Base-by-base conservation (phyloP, 169 alveolate genomes). In the Babesia bigemina region DNA sequence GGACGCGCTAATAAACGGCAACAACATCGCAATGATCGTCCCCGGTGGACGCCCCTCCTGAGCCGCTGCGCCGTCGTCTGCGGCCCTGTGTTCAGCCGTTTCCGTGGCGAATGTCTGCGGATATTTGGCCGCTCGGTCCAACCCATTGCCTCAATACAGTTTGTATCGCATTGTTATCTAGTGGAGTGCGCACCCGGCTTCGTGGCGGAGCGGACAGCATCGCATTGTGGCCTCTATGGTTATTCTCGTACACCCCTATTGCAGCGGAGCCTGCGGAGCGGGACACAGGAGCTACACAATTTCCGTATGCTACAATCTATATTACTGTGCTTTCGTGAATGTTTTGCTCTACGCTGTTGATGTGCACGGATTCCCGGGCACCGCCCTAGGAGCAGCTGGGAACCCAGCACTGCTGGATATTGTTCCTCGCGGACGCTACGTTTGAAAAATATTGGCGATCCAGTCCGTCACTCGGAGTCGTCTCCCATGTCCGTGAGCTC, bases 11-110 rank as follows among this genome's bases (percentile, higher is more conserved):
- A 63, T 92, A 44, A 92, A 92, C 76, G 96, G 96, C 39, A 91
- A 88, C 74, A 76, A 91, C 63, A 85, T 92, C 70, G 94, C 95
- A 59, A 88, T 92, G 87, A 72, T 92, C 79, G 93, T 92, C 57
- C 96, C 96, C 3, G 95, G 96, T 28, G 96, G 94, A 14, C 81
- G 63, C 2, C 78, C 88, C 7, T 8, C 56, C 0, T 36, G 29
- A 66, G 28, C 28, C 4, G n/a, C 24, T 53, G 44, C 33, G 13
- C 48, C 36, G 21, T 16, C 70, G 26, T 22, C 58, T 55, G 66
- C 57, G 12, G 9, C 67, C 22, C 22, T 16, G 33, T 14, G 39
- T 2, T 14, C 7, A 2, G 22, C 48, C 65, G 33, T 33, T 16
- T 28, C 39, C 7, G 65, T 57, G 24, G 36, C 19, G 24, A 33